Conservation (phyloP, 306 rosid genomes). For the Parietaria judaica region DNA sequence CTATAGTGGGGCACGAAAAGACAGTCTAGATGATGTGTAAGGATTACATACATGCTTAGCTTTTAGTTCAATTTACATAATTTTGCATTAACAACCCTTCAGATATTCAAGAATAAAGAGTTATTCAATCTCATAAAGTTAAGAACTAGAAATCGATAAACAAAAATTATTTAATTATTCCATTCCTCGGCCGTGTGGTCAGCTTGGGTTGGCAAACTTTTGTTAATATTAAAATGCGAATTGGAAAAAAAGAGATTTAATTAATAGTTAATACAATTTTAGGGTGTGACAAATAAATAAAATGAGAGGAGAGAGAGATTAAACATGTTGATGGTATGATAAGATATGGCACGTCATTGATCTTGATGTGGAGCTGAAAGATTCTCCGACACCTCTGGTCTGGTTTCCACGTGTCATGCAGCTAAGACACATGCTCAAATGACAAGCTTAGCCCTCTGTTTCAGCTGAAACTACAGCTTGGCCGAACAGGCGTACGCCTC, state of each 20-base stretch:
- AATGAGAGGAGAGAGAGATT: too few species aligned
- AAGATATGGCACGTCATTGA: constrained; percentile 19
- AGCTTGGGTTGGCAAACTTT: background rate
- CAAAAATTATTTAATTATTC: background rate
- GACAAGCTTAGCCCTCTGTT: background rate
- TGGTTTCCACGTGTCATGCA: constrained; percentile 12
- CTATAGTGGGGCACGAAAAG: background rate
- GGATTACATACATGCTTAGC: background rate
- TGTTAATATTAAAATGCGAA: too few species aligned
- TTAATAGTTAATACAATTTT: too few species aligned
- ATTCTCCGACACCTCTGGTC: constrained; percentile 1
- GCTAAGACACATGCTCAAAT: background rate
- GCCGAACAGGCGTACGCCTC: too few species aligned
- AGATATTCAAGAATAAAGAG: background rate
- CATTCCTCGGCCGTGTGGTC: constrained; percentile 3
- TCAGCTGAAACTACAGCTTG: too few species aligned
- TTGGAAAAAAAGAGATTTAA: too few species aligned
- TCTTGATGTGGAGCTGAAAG: constrained; percentile 5
- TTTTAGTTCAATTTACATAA: background rate
- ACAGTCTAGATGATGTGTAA: background rate
- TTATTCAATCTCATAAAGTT: background rate
- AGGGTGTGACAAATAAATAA: background rate
- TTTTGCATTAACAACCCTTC: background rate
- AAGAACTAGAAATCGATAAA: too few species aligned
- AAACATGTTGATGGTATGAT: background rate